Evolutionary conservation across 2,329 filamentous ascomycete genomes (phyloP).

Genomic region (Paraphoma chrysanthemicola): DNA sequence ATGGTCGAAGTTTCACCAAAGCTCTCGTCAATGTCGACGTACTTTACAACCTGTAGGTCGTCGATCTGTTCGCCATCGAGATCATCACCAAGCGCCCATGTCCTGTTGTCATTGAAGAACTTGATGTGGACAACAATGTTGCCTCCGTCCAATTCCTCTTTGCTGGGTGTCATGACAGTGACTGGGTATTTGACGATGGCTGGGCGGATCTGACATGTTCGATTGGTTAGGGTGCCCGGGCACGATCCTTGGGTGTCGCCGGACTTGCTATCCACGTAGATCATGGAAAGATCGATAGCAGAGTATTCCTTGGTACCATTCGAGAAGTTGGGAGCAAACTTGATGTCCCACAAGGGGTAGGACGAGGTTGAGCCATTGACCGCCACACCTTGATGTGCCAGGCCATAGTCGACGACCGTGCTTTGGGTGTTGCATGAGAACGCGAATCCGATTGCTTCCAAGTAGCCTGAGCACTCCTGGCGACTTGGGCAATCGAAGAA

Average conservation of each 20-base stretch:
- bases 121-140: slow-evolving; percentile 33
- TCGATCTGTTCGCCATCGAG: slow-evolving; percentile 21
- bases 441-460: slow-evolving; percentile 23
- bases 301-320: slow-evolving; percentile 17
- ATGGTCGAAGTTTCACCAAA: slow-evolving; percentile 20
- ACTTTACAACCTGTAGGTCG: slow-evolving; percentile 15
- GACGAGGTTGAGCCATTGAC: slow-evolving; percentile 5
- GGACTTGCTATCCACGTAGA: slow-evolving; percentile 23
- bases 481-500: slow-evolving; percentile 28
- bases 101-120: slow-evolving; percentile 21
- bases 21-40: slow-evolving; percentile 20
- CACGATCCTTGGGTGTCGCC: slow-evolving; percentile 15
- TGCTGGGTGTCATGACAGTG: slow-evolving; percentile 29
- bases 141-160: slow-evolving; percentile 23
- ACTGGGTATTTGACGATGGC: slow-evolving; percentile 29
- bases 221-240: slow-evolving; percentile 18
- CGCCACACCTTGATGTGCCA: slow-evolving; percentile 7
- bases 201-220: slow-evolving; percentile 24
- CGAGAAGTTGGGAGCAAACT: slow-evolving; percentile 18
- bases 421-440: slow-evolving; percentile 21
- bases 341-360: slow-evolving; percentile 26
- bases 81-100: slow-evolving; percentile 7
- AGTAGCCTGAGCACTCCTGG: slow-evolving; percentile 25
- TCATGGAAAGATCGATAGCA: slow-evolving; percentile 24
- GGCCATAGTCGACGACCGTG: slow-evolving; percentile 25